Conservation (phyloP, 2,329 filamentous ascomycete genomes). For the Pestalotiopsis fici region DNA sequence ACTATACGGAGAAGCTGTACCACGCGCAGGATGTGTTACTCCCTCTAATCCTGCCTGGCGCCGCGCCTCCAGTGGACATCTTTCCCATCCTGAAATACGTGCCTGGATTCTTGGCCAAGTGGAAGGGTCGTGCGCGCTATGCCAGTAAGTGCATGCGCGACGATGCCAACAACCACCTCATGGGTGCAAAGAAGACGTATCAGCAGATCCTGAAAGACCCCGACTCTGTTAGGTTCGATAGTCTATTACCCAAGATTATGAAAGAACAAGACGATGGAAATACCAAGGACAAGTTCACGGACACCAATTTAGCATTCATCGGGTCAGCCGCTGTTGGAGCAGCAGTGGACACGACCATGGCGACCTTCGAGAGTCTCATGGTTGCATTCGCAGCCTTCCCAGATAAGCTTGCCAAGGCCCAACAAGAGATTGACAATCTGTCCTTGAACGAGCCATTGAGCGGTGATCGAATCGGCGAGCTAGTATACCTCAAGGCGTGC, state of each 20-base stretch:
- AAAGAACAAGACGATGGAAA: not conserved
- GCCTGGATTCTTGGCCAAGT: constrained; percentile 11
- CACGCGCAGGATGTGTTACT: not conserved
- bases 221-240: not conserved
- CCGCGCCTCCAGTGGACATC: constrained; percentile 16
- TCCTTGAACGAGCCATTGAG: not conserved
- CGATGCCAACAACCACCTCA: constrained; percentile 1
- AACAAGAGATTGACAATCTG: not conserved
- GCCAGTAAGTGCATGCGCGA: not conserved
- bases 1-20: not conserved
- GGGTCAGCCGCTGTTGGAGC: constrained; percentile 7
- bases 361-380: constrained; percentile 9
- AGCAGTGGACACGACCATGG: constrained; percentile 5
- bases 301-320: constrained; percentile 6
- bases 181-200: constrained; percentile 1
- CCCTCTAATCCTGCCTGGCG: not conserved
- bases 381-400: constrained; percentile 5
- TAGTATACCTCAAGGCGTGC: constrained; percentile 5
- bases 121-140: constrained; percentile 6
- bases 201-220: not conserved
- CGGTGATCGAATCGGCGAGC: not conserved
- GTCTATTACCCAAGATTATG: constrained; percentile 10
- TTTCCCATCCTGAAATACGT: constrained; percentile 14
- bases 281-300: constrained; percentile 5
- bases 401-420: constrained; percentile 1